Conservation (phyloP, 768 basidiomycete genomes). For the Heimioporus sp. region DNA sequence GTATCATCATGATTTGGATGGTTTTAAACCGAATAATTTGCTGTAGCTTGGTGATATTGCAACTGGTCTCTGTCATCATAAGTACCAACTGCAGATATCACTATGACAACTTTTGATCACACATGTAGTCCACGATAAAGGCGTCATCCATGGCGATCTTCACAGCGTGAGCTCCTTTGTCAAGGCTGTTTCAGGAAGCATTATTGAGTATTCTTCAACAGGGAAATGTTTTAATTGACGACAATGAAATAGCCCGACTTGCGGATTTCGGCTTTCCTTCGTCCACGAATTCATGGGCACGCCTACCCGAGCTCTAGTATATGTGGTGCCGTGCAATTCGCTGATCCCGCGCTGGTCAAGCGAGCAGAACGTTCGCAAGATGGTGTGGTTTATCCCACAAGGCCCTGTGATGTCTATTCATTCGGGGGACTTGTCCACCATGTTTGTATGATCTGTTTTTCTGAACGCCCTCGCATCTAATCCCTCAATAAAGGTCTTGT, state of each 20-base stretch:
- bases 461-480: slow-evolving; percentile 5
- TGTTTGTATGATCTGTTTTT: slow-evolving; percentile 11
- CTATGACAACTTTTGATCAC: neutral
- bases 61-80: slow-evolving; percentile 23
- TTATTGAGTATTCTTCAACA: neutral
- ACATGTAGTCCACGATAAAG: slow-evolving; percentile 18
- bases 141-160: slow-evolving; percentile 35
- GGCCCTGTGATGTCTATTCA: slow-evolving; percentile 27
- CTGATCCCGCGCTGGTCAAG: slow-evolving; percentile 36
- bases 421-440: slow-evolving; percentile 37
- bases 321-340: slow-evolving; percentile 43
- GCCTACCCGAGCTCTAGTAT: slow-evolving; percentile 32
- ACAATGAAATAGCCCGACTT: slow-evolving; percentile 38
- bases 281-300: slow-evolving; percentile 26
- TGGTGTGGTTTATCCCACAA: slow-evolving; percentile 11
- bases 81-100: neutral
- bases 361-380: neutral
- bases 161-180: slow-evolving; percentile 27
- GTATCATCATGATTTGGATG: neutral
- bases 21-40: neutral
- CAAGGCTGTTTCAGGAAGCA: neutral
- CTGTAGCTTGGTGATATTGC: slow-evolving; percentile 21
- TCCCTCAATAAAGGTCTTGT: slow-evolving; percentile 13
- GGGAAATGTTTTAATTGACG: slow-evolving; percentile 45
- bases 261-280: slow-evolving; percentile 45